A percentile compares a stretch with the other conserved stretches of the same genome.
These are phyloP conservation scores for Paecilomyces dactylethromorphus DNA, from an alignment of 2,329 filamentous ascomycete species.

Conservation along the genomic window DNA sequence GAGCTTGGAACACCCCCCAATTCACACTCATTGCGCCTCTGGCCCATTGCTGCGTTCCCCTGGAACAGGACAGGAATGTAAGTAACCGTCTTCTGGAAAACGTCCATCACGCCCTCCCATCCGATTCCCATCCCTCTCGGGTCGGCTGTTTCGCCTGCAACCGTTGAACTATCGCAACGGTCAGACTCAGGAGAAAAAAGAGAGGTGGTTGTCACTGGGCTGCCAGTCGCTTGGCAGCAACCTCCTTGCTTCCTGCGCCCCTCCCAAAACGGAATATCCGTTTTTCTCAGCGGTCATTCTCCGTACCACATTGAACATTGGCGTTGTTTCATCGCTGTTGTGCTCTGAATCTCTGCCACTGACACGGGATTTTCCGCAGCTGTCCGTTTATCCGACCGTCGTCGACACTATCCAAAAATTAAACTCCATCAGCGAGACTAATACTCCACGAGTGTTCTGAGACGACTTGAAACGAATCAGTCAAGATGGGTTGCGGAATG, in stretches of 20 bases:
- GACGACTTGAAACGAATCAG: slow-evolving; percentile 24
- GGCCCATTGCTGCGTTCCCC: neutral
- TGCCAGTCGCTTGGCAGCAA: neutral
- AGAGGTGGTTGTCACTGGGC: neutral
- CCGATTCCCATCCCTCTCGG: neutral
- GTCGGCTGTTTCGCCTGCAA: neutral
- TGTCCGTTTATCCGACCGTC: neutral
- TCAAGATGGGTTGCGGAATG: slow-evolving; percentile 98
- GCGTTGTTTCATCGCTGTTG: neutral
- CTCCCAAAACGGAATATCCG: neutral
- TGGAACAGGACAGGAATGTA: neutral
- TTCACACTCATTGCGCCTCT: neutral
- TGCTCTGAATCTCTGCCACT: neutral
- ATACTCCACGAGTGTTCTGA: neutral
- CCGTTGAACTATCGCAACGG: neutral
- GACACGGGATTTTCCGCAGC: neutral
- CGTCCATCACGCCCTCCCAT: neutral
- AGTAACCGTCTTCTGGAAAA: neutral
- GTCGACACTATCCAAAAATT: neutral
- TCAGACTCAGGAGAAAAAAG: neutral
- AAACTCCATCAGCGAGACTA: neutral
- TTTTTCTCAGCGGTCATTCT: neutral
- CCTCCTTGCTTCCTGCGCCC: neutral
- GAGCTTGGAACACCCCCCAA: neutral
- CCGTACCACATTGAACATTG: neutral